These are phyloP conservation scores for Ustilago shanxiensis DNA, from an alignment of 1,284 basidiomycete genomes.

Conservation along the genomic window DNA sequence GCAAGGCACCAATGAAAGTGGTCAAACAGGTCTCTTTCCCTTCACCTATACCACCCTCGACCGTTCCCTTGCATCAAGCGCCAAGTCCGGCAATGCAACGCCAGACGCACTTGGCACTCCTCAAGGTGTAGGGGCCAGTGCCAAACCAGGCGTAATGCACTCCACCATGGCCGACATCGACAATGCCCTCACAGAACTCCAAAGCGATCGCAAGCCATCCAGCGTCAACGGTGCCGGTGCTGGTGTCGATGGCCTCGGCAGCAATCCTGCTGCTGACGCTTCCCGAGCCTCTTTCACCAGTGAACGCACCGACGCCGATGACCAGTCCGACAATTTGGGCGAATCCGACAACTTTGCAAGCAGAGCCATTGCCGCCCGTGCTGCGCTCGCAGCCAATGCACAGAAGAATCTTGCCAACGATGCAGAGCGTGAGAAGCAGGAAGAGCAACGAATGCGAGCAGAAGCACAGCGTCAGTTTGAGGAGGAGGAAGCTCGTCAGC, in stretches of 20 bases:
- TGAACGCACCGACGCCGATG: conserved; percentile 54
- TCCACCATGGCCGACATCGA: conserved; percentile 69
- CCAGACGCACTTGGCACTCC: conserved; percentile 41
- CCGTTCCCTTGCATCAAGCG: conserved; percentile 50
- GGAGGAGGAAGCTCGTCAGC: conserved; percentile 61
- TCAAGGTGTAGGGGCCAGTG: conserved; percentile 15
- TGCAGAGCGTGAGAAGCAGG: conserved; percentile 50
- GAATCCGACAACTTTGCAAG: conserved; percentile 56
- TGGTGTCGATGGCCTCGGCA: conserved; percentile 11
- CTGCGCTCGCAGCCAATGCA: conserved; percentile 67
- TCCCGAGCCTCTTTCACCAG: conserved; percentile 50
- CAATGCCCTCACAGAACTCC: conserved; percentile 65
- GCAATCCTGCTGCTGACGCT: conserved; percentile 26
- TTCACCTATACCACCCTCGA: conserved; percentile 80
- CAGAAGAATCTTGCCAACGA: conserved; percentile 58
- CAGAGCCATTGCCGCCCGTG: conserved; percentile 59
- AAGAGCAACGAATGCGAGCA: conserved; percentile 52
- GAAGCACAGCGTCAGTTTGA: conserved; percentile 60
- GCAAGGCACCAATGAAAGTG: conserved; percentile 89
- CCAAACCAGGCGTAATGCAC: conserved; percentile 61
- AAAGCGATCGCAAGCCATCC: conserved; percentile 36
- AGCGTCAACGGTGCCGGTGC: conserved; percentile 11
- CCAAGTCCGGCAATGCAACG: conserved; percentile 38
- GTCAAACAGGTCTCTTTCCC: conserved; percentile 90
- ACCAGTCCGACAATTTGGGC: conserved; percentile 42